Percentiles rank a stretch among this genome's conserved stretches.
Conservation (phyloP, 306 rosid species). For the Lathyrus tuberosus region DNA sequence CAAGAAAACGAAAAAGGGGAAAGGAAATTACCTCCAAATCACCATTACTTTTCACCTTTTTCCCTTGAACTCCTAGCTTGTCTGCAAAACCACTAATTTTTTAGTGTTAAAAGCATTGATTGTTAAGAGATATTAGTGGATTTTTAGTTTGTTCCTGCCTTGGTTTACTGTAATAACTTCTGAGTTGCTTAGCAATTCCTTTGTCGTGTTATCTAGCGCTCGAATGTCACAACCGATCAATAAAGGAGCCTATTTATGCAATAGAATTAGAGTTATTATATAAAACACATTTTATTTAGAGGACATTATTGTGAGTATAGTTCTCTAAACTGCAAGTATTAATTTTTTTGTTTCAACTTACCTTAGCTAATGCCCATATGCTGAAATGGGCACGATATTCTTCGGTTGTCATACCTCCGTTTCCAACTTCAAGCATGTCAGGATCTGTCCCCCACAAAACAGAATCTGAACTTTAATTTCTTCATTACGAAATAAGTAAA, state of each 20-base stretch:
- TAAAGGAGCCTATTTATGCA: conserved; percentile 45
- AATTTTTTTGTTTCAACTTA: conserved; percentile 14
- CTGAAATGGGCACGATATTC: conserved; percentile 85
- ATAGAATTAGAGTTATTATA: not conserved
- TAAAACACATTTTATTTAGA: not conserved
- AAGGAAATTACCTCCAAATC: conserved; percentile 61
- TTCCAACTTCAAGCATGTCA: conserved; percentile 88
- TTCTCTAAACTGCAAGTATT: conserved; percentile 9
- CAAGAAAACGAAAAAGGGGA: not conserved
- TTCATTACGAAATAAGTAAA: not conserved
- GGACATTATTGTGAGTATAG: conserved; percentile 16
- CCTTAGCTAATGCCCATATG: conserved; percentile 83
- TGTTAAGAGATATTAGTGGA: conserved; percentile 5
- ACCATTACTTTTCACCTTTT: conserved; percentile 51
- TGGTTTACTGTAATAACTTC: conserved; percentile 82
- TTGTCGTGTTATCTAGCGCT: conserved; percentile 53
- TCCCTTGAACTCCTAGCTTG: conserved; percentile 71
- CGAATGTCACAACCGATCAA: conserved; percentile 79
- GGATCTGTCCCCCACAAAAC: conserved; percentile 57
- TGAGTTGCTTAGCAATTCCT: conserved; percentile 55
- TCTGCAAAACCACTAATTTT: conserved; percentile 45
- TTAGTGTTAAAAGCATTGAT: not conserved
- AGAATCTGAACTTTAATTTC: conserved; percentile 14
- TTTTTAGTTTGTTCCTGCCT: conserved; percentile 44
- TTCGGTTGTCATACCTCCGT: conserved; percentile 75